Base-by-base conservation (phyloP, 495 filamentous ascomycete genomes). In the Neurospora tetrasperma region DNA sequence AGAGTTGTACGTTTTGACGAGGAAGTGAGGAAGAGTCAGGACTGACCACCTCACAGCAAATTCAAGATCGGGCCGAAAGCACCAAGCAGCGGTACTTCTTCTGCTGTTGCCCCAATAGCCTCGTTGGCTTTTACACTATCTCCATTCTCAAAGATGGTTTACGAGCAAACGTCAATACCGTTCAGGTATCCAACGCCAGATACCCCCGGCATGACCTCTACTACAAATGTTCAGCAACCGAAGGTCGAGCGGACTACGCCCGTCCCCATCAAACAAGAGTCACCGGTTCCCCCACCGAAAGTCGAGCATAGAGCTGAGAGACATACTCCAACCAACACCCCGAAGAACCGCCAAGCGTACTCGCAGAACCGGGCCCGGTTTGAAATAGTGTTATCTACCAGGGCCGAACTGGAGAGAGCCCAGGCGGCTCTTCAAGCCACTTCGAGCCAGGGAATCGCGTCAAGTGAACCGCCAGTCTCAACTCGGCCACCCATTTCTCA, bases 1-100 rank as follows among this genome's bases (percentile, higher is more conserved):
- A 20, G 86, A 94, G 80, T 92, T 90, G 92, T 94, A 85, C 82
- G 90, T 76, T 66, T 73, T 42, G 54, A 66, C 54, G 54, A 66
- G 27, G 12, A 66, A 66, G 54, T 66, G 54, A 66, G 54, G 54
- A 66, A 66, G 54, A 66, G 27, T 31, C 14, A 31, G 27, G 54
- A 18, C 54, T 66, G 54, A 66, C 80, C 76, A 70, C 69, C 69
- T 42, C 6, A 69, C 76, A 94, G 93, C 80, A 88, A 90, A 76
- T 94, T 94, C 83, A 93, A 93, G 78, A 81, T 80, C 8, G 80
- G 81, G 38, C 82, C 83, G 23, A 82, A 74, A 71, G 4, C 69
- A 59, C 20, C 71, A 16, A 18, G 70, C 39, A 44, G 71, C 35
- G 31, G 42, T 43, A 79, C 41, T 14, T 59, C 75, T 23, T 72